phyloP scores from a whole-genome alignment of 2,329 filamentous ascomycete species.

The Aspergillus intermedius region DNA sequence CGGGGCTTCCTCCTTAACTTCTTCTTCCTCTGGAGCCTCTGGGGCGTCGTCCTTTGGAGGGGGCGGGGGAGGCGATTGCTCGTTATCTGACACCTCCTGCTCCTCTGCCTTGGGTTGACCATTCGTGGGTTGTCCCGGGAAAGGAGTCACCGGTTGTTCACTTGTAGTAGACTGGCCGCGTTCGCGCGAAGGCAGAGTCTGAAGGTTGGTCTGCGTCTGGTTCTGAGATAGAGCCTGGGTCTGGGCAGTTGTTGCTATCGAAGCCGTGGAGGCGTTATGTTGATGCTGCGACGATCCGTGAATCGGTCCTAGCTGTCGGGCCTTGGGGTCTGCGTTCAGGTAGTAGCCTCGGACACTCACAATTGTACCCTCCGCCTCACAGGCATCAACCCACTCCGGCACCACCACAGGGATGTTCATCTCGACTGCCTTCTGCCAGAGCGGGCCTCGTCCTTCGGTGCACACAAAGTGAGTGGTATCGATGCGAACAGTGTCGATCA shows the following conservation, averaged over 20 bases:
- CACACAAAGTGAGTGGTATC: constrained; percentile 99
- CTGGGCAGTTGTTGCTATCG: constrained; percentile 19
- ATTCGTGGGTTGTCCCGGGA: constrained; percentile 25
- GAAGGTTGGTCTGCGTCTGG: constrained; percentile 18
- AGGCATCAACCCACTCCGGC: constrained; percentile 96
- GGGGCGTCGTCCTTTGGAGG: constrained; percentile 22
- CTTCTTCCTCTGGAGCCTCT: constrained; percentile 5
- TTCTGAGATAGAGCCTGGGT: constrained; percentile 1
- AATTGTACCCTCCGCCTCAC: constrained; percentile 84
- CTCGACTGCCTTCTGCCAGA: constrained; percentile 95
- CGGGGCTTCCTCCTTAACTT: constrained; percentile 5
- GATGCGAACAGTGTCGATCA: constrained; percentile 84
- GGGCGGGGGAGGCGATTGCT: constrained; percentile 17
- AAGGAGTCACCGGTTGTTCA: constrained; percentile 28
- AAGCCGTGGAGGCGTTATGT: constrained; percentile 24
- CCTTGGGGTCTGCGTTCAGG: constrained; percentile 71
- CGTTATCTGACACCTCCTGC: constrained; percentile 22
- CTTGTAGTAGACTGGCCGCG: constrained; percentile 15
- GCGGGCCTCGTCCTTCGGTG: constrained; percentile 78
- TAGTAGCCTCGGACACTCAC: constrained; percentile 95
- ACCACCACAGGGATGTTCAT: constrained; percentile 97
- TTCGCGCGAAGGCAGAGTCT: constrained; percentile 14
- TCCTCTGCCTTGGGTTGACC: constrained; percentile 22
- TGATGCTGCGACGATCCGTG: constrained; percentile 28
- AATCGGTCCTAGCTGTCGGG: constrained; percentile 45